phyloP scores from a whole-genome alignment of 2,329 filamentous ascomycete species.

The Ophiostoma sp. region DNA sequence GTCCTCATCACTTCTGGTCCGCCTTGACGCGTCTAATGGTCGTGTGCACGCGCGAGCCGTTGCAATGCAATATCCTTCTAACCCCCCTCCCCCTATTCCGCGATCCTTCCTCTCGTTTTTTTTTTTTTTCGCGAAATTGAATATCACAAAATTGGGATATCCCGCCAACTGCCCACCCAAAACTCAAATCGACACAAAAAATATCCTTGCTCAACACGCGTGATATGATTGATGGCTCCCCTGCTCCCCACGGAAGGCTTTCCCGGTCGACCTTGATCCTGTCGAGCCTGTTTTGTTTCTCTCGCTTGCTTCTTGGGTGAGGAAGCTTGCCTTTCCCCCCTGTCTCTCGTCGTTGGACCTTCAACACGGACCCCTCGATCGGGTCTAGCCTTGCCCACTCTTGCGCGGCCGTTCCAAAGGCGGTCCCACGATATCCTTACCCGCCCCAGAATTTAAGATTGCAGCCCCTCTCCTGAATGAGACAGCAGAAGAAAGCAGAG shows the following conservation, averaged over 20 bases:
- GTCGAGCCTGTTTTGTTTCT: not conserved
- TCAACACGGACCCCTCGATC: slow-evolving; percentile 1
- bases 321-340: not conserved
- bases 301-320: not conserved
- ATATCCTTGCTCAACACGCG: not conserved
- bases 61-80: not conserved
- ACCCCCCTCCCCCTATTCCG: not conserved
- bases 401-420: not conserved
- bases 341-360: not conserved
- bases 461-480: slow-evolving; percentile 13
- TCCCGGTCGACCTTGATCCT: not conserved
- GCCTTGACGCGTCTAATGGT: not conserved
- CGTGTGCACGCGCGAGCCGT: not conserved
- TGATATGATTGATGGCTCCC: too few species aligned
- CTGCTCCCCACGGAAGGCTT: not conserved
- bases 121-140: not conserved
- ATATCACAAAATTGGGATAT: not conserved
- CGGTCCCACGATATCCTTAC: not conserved
- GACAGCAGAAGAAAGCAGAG: not conserved
- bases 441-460: slow-evolving; percentile 19
- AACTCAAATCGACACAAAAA: not conserved
- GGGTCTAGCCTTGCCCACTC: slow-evolving; percentile 7
- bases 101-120: not conserved
- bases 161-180: not conserved
- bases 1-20: not conserved